Evolutionary conservation across 768 basidiomycete species (phyloP), one percentile per base, ranked within the genome.

Genomic region (Mycena capillaripes): DNA sequence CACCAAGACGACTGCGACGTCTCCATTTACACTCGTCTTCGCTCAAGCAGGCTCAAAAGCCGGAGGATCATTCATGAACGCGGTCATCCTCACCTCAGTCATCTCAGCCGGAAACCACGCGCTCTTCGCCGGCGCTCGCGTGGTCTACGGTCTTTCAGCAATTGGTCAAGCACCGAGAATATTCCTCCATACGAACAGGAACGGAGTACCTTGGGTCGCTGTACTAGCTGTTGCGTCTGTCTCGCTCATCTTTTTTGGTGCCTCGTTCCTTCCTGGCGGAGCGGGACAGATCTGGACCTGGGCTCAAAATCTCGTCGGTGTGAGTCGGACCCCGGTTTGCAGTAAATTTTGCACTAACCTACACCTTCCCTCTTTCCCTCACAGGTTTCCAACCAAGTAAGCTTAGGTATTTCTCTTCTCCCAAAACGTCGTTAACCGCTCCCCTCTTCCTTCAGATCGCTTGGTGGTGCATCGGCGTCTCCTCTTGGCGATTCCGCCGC

Each of bases 51-150:
- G 95, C n/a, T 94, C 93, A 32, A 87, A 83, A 50, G 83, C 84
- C 8, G 93, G 93, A 21, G 95, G 90, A 25, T 93, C 93, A 0
- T 91, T 93, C 79, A 95, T 96, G 93, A 96, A 96, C 79, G 89
- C 93, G 1, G 94, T 95, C 61, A 89, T 95, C 72, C 86, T 95
- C 57, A 92, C 94, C 0, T 95, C 94, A 0, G 94, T 95, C 23
- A 82, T 96, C 38, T 95, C 93, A 8, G 95, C 94, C n/a, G 95
- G 94, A 0, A 96, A 96, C 76, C 95, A 96, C 75, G 95, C 95
- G 0, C 83, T 96, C 29, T 96, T 94, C 74, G 92, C 95, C 2
- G 95, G 95, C 3, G 94, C 94, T 0, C 89, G 95, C 52, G 92
- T 96, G 3, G 86, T 96, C 1, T 95, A 94, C 77, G 90, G 89